These are phyloP conservation scores for Penicillium lagena DNA, from an alignment of 495 filamentous ascomycete species.

Conservation along the genomic window DNA sequence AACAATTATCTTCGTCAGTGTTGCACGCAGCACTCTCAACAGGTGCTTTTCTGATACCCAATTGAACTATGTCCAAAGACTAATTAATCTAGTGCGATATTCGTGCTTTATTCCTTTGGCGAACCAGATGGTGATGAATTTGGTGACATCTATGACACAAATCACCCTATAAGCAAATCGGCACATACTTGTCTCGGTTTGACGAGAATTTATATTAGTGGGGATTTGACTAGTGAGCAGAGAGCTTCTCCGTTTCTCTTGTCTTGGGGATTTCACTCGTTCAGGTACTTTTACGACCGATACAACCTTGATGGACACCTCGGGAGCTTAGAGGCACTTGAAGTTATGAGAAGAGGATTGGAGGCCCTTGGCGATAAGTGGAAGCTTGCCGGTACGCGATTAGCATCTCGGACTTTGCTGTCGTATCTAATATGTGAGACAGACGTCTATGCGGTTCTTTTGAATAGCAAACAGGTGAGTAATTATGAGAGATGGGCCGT, in stretches of 20 bases:
- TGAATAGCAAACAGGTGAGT: no score
- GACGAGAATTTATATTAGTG: conserved; percentile 1
- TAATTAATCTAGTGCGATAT: not conserved
- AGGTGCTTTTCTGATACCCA: not conserved
- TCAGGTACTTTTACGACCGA: conserved; percentile 3
- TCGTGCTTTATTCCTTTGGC: conserved; percentile 2
- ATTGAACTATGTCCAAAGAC: not conserved
- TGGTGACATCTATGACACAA: not conserved
- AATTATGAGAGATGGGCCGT: no score
- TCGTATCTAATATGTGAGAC: no score
- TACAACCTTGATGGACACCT: conserved; percentile 6
- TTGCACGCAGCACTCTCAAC: conserved; percentile 7
- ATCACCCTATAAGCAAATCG: conserved; percentile 2
- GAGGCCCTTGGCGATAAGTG: conserved; percentile 5
- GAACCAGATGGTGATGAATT: not conserved
- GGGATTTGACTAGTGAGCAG: not conserved
- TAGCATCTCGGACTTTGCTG: no score
- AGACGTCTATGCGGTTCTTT: no score
- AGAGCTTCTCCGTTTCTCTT: conserved; percentile 5
- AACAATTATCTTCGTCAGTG: conserved; percentile 1
- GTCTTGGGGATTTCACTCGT: conserved; percentile 2
- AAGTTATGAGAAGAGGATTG: not conserved
- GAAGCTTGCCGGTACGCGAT: conserved; percentile 5
- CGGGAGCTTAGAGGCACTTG: conserved; percentile 2
- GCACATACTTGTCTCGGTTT: conserved; percentile 1